Evolutionary conservation across 2,329 filamentous ascomycete species (phyloP).

Genomic region (Beauveria scarabaeidicola): DNA sequence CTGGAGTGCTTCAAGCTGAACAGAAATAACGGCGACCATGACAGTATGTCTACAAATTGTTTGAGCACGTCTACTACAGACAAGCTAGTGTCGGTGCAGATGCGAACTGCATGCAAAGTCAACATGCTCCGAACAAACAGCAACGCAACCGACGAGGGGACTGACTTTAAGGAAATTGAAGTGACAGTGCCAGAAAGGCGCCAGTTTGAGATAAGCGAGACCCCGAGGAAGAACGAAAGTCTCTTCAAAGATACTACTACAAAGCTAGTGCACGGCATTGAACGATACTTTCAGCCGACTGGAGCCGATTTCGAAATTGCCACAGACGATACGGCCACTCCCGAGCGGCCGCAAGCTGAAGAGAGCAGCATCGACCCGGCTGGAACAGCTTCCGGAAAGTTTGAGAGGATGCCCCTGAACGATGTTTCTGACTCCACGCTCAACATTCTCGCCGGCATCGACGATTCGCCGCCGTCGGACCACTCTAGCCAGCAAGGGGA

Average conservation of each 20-base stretch:
- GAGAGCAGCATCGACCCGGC: background rate
- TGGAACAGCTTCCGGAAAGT: background rate
- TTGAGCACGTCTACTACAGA: background rate
- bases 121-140: conserved; percentile 26
- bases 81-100: conserved; percentile 12
- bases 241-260: background rate
- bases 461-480: background rate
- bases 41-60: background rate
- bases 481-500: background rate
- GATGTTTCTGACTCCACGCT: conserved; percentile 17
- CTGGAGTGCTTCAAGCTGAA: background rate
- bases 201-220: background rate
- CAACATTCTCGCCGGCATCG: background rate
- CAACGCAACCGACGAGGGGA: conserved; percentile 22
- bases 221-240: no score
- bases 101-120: conserved; percentile 24
- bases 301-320: conserved; percentile 24
- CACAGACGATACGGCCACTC: conserved; percentile 26
- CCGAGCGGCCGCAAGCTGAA: background rate
- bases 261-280: conserved; percentile 16
- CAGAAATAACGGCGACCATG: background rate
- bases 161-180: conserved; percentile 10
- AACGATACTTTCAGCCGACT: conserved; percentile 22
- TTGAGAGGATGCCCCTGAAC: conserved; percentile 13
- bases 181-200: background rate